phyloP scores from a whole-genome alignment of 495 filamentous ascomycete genomes.

The Aspergillus olivimuriae region DNA sequence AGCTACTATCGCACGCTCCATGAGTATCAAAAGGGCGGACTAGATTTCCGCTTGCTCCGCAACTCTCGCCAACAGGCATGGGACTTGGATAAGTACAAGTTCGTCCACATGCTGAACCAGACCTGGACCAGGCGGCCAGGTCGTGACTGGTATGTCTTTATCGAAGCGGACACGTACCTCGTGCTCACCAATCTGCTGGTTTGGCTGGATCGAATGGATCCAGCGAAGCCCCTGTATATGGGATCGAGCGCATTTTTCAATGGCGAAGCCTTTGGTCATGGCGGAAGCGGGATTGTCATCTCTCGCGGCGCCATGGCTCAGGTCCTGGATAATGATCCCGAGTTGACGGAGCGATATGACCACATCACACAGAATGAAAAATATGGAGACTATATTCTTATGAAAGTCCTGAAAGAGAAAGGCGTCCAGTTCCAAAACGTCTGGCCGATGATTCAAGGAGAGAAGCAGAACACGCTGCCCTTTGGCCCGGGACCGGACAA shows the following conservation, averaged over 20 bases:
- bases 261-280: slow-evolving; percentile 43
- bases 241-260: slow-evolving; percentile 41
- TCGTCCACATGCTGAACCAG: slow-evolving; percentile 51
- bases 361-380: slow-evolving; percentile 26
- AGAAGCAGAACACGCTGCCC: slow-evolving; percentile 33
- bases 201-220: slow-evolving; percentile 43
- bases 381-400: slow-evolving; percentile 43
- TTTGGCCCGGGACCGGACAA: slow-evolving; percentile 23
- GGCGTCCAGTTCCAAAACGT: slow-evolving; percentile 32
- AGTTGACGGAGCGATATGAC: slow-evolving; percentile 28
- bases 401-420: slow-evolving; percentile 34
- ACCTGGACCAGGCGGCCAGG: slow-evolving; percentile 45
- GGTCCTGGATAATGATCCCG: slow-evolving; percentile 10
- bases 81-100: slow-evolving; percentile 58
- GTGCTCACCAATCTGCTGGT: slow-evolving; percentile 52
- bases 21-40: slow-evolving; percentile 35
- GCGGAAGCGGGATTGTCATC: slow-evolving; percentile 44
- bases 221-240: slow-evolving; percentile 40
- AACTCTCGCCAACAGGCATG: slow-evolving; percentile 27
- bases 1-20: slow-evolving; percentile 47
- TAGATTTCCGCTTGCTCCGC: slow-evolving; percentile 17
- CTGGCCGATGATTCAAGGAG: slow-evolving; percentile 47
- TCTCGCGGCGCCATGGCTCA: slow-evolving; percentile 41
- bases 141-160: slow-evolving; percentile 54
- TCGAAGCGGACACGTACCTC: slow-evolving; percentile 55